These are phyloP conservation scores for Ganoderma leucocontextum DNA, from an alignment of 1,284 basidiomycete species.

Conservation along the genomic window DNA sequence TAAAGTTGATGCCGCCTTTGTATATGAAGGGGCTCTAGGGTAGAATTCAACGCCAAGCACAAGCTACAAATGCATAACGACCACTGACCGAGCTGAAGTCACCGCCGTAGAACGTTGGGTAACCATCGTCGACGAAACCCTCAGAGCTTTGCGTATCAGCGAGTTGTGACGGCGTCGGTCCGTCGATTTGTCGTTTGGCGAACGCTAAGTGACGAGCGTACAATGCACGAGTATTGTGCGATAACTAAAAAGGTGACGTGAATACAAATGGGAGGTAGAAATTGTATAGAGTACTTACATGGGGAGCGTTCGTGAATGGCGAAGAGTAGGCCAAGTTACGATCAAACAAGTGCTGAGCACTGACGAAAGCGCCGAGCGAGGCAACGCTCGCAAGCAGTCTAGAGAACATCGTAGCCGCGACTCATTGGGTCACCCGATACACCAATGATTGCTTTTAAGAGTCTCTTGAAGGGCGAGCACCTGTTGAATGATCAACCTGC, in stretches of 20 bases:
- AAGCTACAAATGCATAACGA: not conserved
- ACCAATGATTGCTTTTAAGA: not conserved
- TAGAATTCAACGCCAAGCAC: not conserved
- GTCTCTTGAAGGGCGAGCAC: not conserved
- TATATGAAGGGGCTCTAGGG: conserved; percentile 58
- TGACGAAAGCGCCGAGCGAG: conserved; percentile 24
- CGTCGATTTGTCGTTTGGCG: conserved; percentile 46
- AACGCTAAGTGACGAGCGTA: conserved; percentile 49
- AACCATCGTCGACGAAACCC: conserved; percentile 57
- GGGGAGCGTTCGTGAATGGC: conserved; percentile 52
- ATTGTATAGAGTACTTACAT: conserved; percentile 43
- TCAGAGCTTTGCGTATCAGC: conserved; percentile 41
- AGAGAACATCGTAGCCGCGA: conserved; percentile 21
- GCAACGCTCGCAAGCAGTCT: conserved; percentile 12
- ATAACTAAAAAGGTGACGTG: conserved; percentile 42
- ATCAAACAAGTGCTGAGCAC: conserved; percentile 48
- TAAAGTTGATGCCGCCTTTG: conserved; percentile 63
- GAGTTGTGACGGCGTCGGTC: conserved; percentile 9
- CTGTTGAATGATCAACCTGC: not conserved
- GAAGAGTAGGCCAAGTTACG: conserved; percentile 58
- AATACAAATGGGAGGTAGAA: not conserved
- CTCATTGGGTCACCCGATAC: not conserved
- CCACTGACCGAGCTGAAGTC: conserved; percentile 58
- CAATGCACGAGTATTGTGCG: conserved; percentile 49
- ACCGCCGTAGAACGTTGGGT: conserved; percentile 60